Evolutionary conservation across 2,329 filamentous ascomycete species (phyloP), one percentile per base, ranked within the genome.

Genomic region (Trichoderma harzianum): DNA sequence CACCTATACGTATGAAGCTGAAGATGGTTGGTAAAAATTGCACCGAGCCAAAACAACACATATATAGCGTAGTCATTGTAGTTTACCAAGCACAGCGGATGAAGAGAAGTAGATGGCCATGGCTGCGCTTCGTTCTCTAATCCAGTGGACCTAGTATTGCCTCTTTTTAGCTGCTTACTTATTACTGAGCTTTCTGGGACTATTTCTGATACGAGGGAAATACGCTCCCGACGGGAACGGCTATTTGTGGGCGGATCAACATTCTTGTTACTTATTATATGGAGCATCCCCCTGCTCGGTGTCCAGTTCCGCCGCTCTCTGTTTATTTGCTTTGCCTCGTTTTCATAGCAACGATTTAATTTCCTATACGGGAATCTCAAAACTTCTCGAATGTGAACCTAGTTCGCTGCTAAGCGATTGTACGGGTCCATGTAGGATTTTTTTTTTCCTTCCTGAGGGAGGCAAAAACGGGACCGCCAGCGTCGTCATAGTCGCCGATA

Each of bases 241-340:
- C 21, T 62, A 69, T 69, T 60, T 69, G 66, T 69, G 55, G 66
- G 55, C 66, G 55, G 66, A 69, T 69, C 66, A 69, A 21, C 36
- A 34, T 32, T 26, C 30, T 61, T 61, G 55, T 57, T 39, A 47
- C 39, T 47, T 61, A 34, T 47, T 61, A 34, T 26, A 43, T 14
- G 21, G 66, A 47, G 28, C n/a, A 4, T 36, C 12, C 47, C 39
- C 61, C 61, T 65, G 57, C 32, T 58, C 55, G 26, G 26, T n/a
- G 18, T 16, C 30, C 18, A 21, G 18, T 34, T 60, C 11, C 11
- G 21, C 47, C 21, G 47, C 7, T 18, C 21, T 36, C 8, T 21
- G 5, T 26, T n/a, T 61, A 1, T 5, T 43, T 30, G 43, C 14
- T 21, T 14, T 12, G n/a, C 12, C 34, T 61, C 21, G 3, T 7